A percentile compares a stretch with the other conserved stretches of the same genome.
These are phyloP conservation scores for Elaeagnus macrophylla DNA, from an alignment of 306 rosid species.

Conservation along the genomic window DNA sequence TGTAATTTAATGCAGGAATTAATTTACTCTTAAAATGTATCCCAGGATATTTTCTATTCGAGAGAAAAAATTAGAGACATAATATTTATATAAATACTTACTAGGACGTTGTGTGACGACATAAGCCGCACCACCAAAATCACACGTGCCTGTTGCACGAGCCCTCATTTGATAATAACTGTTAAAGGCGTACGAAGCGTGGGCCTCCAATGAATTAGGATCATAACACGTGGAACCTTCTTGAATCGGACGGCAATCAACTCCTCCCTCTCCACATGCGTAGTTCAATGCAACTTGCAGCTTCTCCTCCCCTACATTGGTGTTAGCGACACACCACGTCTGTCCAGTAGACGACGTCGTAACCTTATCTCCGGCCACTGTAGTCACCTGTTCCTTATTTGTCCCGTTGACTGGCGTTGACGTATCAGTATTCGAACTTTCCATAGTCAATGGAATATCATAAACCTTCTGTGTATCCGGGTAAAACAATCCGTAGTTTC, in stretches of 20 bases:
- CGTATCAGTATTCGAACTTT: not conserved
- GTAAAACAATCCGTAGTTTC: conserved; percentile 67
- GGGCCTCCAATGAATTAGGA: conserved; percentile 68
- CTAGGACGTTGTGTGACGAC: conserved; percentile 69
- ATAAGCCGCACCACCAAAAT: conserved; percentile 63
- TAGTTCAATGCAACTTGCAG: conserved; percentile 51
- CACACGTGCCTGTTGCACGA: conserved; percentile 60
- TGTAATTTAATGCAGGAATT: not conserved
- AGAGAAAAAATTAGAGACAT: not conserved
- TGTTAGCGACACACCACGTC: conserved; percentile 83
- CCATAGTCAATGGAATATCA: conserved; percentile 33
- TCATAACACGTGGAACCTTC: conserved; percentile 53
- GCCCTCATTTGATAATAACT: conserved; percentile 65
- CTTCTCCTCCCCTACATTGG: conserved; percentile 28
- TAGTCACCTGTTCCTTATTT: conserved; percentile 27
- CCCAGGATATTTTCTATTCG: not conserved
- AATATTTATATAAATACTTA: conserved; percentile 13
- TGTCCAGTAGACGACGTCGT: conserved; percentile 11
- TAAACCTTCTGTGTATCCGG: conserved; percentile 58
- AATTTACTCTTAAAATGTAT: too few species aligned
- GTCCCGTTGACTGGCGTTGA: conserved; percentile 16
- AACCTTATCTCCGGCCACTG: conserved; percentile 5
- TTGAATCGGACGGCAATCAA: conserved; percentile 73
- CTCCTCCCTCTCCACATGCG: conserved; percentile 78
- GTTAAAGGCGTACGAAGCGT: conserved; percentile 83